Evolutionary conservation across 1,139 yeast genomes (phyloP), one percentile per base, ranked within the genome.

Genomic region (Kodamaea fungicola): DNA sequence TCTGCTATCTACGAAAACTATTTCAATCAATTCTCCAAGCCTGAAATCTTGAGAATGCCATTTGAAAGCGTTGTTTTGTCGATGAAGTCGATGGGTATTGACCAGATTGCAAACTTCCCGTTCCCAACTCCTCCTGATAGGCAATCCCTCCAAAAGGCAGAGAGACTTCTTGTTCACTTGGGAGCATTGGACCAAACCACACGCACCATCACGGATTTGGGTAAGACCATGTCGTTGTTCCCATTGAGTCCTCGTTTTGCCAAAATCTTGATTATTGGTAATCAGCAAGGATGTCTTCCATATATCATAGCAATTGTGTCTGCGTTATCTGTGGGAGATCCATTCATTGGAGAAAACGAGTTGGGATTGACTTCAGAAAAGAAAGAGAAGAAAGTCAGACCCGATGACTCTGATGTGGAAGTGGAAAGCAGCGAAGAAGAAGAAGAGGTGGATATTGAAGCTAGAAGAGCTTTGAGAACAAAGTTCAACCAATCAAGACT

Each of bases 11-110:
- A 74, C 57, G 97, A 92, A 54, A 77, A 81, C 42, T 92, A 85
- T 49, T 92, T 94, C 58, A 72, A 72, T 4, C 88, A 83, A 51
- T 92, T 92, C 50, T 74, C 94, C 19, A 73, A 70, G 39, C 98
- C 99, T 0, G 99, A 94, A 58, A 90, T 94, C 39, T 64, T 87
- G 42, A 72, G 97, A 47, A 90, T 88, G 94, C 98, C 98, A 0
- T 90, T 89, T 32, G 98, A 92, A 55, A 90, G 96, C 54, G 84
- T 92, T 13, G 95, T 92, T 0, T 67, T 94, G 47, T 86, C 85
- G 34, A 92, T 94, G 98, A 94, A 92, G 61, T 78, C 92, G 45
- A 92, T 94, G 96, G 97, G 97, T 2, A 90, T 94, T 43, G 94
- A 87, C 57, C 85, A 85, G 37, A 83, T 94, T 33, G 67, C 80